Conservation (phyloP, 2,329 filamentous ascomycete genomes). For the Albifimbria verrucaria region DNA sequence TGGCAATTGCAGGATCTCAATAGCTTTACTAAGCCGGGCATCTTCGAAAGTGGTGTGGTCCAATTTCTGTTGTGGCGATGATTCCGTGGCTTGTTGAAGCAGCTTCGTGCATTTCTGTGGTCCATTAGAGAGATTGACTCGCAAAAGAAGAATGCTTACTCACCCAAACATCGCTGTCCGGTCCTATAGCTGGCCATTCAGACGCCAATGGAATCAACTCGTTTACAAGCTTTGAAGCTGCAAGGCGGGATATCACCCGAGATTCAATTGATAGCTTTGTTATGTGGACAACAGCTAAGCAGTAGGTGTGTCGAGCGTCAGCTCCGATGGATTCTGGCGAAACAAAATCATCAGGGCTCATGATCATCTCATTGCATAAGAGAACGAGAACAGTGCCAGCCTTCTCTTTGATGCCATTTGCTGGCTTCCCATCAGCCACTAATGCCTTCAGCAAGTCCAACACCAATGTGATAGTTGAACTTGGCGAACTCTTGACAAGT, state of each 20-base stretch:
- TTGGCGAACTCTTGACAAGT: conserved; percentile 24
- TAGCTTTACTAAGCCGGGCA: conserved; percentile 20
- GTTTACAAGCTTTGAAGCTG: conserved; percentile 40
- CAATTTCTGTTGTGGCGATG: conserved; percentile 13
- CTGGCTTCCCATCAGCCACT: conserved; percentile 9
- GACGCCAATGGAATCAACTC: conserved; percentile 33
- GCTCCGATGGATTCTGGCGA: conserved; percentile 20
- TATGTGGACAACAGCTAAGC: conserved; percentile 35
- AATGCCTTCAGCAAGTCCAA: conserved; percentile 29
- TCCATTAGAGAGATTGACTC: conserved; percentile 13
- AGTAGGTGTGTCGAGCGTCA: conserved; percentile 30
- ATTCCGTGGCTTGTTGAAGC: conserved; percentile 22
- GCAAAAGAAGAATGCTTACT: conserved; percentile 7
- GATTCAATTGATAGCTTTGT: conserved; percentile 30
- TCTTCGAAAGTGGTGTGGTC: conserved; percentile 23
- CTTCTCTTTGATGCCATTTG: conserved; percentile 28
- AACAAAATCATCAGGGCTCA: conserved; percentile 26
- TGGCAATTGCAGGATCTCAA: conserved; percentile 25
- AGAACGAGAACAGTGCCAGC: conserved; percentile 34
- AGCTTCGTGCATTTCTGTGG: conserved; percentile 25
- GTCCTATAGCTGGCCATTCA: conserved; percentile 25
- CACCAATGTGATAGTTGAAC: conserved; percentile 32
- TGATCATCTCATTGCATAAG: conserved; percentile 39
- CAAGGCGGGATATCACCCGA: conserved; percentile 34
- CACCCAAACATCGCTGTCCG: conserved; percentile 41